Evolutionary conservation across 257 asterid species (phyloP).

Genomic region (Penstemon barbatus): DNA sequence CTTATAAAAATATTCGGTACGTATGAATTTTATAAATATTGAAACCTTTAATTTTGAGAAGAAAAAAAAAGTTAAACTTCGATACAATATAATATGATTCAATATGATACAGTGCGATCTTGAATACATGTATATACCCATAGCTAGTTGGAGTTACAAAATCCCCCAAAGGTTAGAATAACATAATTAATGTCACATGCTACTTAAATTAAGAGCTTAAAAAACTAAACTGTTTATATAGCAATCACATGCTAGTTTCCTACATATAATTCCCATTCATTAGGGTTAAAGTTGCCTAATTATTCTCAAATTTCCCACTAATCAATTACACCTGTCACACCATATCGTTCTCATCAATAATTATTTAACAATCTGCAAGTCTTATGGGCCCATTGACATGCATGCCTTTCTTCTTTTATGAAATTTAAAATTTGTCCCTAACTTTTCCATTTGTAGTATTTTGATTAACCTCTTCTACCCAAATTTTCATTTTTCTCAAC

Average conservation of each 20-base stretch:
- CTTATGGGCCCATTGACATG: conserved; percentile 10
- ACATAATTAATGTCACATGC: neutral
- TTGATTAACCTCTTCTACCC: conserved; percentile 13
- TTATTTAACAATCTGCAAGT: conserved; percentile 25
- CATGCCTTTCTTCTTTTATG: neutral
- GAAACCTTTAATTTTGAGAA: too few species aligned
- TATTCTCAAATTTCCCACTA: conserved; percentile 28
- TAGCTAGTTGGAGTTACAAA: too few species aligned
- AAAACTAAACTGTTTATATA: neutral
- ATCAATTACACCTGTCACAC: conserved; percentile 29
- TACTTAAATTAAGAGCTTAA: neutral
- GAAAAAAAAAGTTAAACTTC: too few species aligned
- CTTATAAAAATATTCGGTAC: too few species aligned
- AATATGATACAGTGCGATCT: too few species aligned
- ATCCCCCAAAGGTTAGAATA: neutral
- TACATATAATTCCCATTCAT: conserved; percentile 21
- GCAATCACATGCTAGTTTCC: conserved; percentile 26
- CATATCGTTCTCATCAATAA: conserved; percentile 24
- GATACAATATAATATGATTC: too few species aligned
- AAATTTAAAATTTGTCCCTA: conserved; percentile 8
- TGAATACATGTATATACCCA: too few species aligned
- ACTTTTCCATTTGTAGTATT: conserved; percentile 14
- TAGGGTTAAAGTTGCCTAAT: conserved; percentile 23
- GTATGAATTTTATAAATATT: too few species aligned
- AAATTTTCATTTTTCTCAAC: neutral